These are phyloP conservation scores for Fusarium illudens DNA, from an alignment of 2,329 filamentous ascomycete species.

Conservation along the genomic window DNA sequence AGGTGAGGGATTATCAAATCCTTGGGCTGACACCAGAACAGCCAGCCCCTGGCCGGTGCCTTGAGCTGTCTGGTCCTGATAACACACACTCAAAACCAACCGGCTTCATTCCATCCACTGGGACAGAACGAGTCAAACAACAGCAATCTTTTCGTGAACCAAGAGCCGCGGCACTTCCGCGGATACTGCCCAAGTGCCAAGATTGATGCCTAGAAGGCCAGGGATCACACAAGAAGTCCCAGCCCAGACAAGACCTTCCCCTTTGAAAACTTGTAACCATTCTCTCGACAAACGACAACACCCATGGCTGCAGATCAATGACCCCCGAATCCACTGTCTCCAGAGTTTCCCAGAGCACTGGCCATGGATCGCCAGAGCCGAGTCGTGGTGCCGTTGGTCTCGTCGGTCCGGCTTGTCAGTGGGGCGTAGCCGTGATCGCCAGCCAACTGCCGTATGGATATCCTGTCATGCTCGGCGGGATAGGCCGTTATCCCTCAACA, in stretches of 20 bases:
- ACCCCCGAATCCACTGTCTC: not conserved
- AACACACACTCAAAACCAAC: not conserved
- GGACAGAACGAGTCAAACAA: not conserved
- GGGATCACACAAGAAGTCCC: not conserved
- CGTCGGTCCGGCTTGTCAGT: not conserved
- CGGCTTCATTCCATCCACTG: not conserved
- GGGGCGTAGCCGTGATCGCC: not conserved
- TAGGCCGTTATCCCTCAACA: slow-evolving; percentile 9
- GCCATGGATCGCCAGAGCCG: not conserved
- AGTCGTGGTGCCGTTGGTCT: not conserved
- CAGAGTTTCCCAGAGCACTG: not conserved
- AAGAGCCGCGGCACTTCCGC: not conserved
- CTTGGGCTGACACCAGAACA: not conserved
- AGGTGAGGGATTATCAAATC: slow-evolving; percentile 1
- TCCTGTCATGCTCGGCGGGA: not conserved
- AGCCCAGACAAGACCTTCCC: not conserved
- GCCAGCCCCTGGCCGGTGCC: not conserved
- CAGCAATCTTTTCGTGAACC: not conserved
- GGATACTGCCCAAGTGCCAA: not conserved
- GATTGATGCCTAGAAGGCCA: not conserved
- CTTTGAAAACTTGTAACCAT: not conserved
- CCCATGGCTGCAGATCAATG: slow-evolving; percentile 1
- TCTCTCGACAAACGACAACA: not conserved
- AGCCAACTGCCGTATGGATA: not conserved
- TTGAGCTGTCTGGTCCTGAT: not conserved